Evolutionary conservation across 1,284 basidiomycete species (phyloP).

Genomic region (Cutaneotrichosporon spelunceum): DNA sequence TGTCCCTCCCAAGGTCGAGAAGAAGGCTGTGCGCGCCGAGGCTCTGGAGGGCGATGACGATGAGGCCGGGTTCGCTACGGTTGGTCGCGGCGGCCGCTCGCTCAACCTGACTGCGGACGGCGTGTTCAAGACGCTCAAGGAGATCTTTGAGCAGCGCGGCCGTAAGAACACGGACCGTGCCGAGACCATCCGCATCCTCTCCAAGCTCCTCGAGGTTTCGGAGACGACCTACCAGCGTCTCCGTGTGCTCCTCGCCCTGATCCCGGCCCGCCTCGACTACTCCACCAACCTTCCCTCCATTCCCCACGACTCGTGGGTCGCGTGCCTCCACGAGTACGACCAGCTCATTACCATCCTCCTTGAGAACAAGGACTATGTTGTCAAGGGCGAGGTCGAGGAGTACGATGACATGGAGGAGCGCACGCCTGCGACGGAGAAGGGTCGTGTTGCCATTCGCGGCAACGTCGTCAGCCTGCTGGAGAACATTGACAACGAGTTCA

Average conservation of each 20-base stretch:
- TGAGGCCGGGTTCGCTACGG: constrained; percentile 72
- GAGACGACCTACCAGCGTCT: constrained; percentile 86
- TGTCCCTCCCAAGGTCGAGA: constrained; percentile 55
- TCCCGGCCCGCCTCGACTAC: constrained; percentile 96
- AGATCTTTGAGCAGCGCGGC: constrained; percentile 90
- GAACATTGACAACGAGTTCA: constrained; percentile 97
- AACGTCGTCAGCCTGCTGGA: constrained; percentile 94
- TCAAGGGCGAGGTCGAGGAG: constrained; percentile 79
- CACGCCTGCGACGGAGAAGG: constrained; percentile 58
- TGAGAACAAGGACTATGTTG: constrained; percentile 65
- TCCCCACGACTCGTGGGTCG: constrained; percentile 87
- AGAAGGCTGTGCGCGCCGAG: constrained; percentile 48
- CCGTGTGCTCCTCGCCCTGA: constrained; percentile 86
- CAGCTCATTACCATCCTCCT: constrained; percentile 76
- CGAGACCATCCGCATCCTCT: constrained; percentile 89
- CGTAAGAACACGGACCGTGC: constrained; percentile 98
- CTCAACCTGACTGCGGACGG: constrained; percentile 81
- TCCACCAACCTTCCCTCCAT: constrained; percentile 63
- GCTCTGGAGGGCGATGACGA: constrained; percentile 50
- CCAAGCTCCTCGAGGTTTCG: constrained; percentile 82
- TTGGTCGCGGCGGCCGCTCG: constrained; percentile 83
- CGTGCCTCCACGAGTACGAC: constrained; percentile 84
- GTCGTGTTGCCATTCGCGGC: constrained; percentile 64
- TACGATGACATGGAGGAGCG: constrained; percentile 91
- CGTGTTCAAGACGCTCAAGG: constrained; percentile 88